Conservation (phyloP, 1,139 yeast species). For the Komagataea norvegica region DNA sequence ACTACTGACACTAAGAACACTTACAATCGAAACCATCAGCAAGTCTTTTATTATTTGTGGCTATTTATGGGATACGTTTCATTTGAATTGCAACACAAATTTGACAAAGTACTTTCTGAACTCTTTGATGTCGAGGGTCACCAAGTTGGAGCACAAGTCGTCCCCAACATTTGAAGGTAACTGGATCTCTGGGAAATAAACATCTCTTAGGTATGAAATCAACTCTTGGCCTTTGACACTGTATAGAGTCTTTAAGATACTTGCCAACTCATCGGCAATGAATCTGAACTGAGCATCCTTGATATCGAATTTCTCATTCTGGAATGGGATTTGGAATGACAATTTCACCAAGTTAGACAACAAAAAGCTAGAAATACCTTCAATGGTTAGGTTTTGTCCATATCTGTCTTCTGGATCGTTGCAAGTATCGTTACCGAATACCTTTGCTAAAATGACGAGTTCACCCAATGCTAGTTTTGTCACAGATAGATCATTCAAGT, state of each 20-base stretch:
- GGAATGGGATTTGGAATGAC: slow-evolving; percentile 76
- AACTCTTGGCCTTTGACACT: slow-evolving; percentile 35
- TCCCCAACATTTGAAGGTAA: slow-evolving; percentile 50
- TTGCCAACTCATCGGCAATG: slow-evolving; percentile 70
- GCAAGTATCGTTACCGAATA: slow-evolving; percentile 67
- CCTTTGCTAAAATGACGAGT: slow-evolving; percentile 58
- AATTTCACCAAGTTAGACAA: slow-evolving; percentile 65
- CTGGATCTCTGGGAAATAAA: slow-evolving; percentile 56
- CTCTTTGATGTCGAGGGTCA: slow-evolving; percentile 48
- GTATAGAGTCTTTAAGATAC: slow-evolving; percentile 60
- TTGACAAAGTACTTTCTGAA: slow-evolving; percentile 62
- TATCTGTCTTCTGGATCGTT: slow-evolving; percentile 48
- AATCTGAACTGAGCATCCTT: slow-evolving; percentile 77
- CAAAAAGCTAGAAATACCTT: slow-evolving; percentile 66
- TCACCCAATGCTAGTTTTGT: slow-evolving; percentile 70
- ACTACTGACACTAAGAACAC: too few species aligned
- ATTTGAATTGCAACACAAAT: slow-evolving; percentile 42
- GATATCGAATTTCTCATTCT: slow-evolving; percentile 57
- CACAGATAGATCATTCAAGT: slow-evolving; percentile 45
- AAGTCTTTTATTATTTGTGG: neutral
- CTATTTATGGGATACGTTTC: neutral
- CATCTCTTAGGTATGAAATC: slow-evolving; percentile 43
- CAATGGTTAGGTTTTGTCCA: slow-evolving; percentile 54
- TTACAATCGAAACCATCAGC: neutral
- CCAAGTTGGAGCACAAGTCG: slow-evolving; percentile 54